Base-by-base conservation (phyloP, 768 basidiomycete genomes). In the Termitomyces titanicus region DNA sequence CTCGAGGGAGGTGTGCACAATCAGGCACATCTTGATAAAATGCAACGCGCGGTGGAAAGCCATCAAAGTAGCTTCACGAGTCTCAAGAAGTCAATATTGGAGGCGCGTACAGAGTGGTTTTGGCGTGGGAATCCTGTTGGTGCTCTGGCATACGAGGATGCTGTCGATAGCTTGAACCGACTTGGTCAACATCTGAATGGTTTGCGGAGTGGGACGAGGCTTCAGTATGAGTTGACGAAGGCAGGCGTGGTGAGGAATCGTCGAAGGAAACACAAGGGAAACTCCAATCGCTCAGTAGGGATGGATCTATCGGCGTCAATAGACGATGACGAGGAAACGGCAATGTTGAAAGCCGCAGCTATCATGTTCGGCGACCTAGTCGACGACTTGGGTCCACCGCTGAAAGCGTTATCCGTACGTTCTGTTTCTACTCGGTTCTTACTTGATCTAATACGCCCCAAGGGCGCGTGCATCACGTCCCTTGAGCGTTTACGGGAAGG, bases 171-270 rank as follows among this genome's bases (percentile, higher is more conserved):
- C 63, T 75, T 99, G 63, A 95, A 90, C 56, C 77, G 94, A 17
- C 81, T 99, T 5, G 97, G 92, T 1, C 96, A 99, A 65, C 95
- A 98, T 72, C 71, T 99, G 37, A 94, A 88, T 53, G 94, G 96
- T 24, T 74, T 98, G 55, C 73, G 96, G 45, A 86, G 89, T 54
- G 90, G 94, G 1, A 92, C 88, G 7, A 79, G 82, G 33, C 69
- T 98, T 34, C 94, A 98, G 66, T 85, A 88, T 57, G 91, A 95
- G 47, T 69, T 98, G 27, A 82, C 88, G 13, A 81, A 80, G 61
- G 88, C 89, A 1, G 74, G 76, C 17, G 63, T 67, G 39, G 64
- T 68, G 29, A 51, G 58, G 29, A 64, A 56, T 18, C 65, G 49
- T 34, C 58, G 47, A 50, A 63, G 56, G 51, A 63, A 54, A 48